Base-by-base conservation (phyloP, 2,329 filamentous ascomycete genomes). In the Aspergillus texensis region DNA sequence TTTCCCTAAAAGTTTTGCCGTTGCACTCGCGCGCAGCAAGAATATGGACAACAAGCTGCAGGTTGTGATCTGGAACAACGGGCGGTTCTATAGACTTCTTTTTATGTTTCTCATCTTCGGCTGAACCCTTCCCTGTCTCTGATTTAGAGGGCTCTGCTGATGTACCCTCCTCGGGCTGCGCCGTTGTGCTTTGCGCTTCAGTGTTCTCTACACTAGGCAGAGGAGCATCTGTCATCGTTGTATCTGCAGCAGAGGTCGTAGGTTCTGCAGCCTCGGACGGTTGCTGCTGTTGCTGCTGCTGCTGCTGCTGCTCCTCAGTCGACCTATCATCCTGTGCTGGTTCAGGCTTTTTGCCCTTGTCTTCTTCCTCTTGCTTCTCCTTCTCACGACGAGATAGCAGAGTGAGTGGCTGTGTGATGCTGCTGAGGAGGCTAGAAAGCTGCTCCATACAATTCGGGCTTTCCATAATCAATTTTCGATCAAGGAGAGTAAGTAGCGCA, bases 371-470 rank as follows among this genome's bases (percentile, higher is more conserved):
- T 74, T 81, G 84, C 78, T 77, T 91, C 86, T 94, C 92, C 74
- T 91, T 94, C 67, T 94, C 91, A 65, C 93, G 92, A 63, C 92
- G 91, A 69, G 96, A 88, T 28, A 96, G 82, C 36, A 90, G 88
- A 66, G 92, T 91, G 30, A 99, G 84, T 12, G 95, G 95, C 62
- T 91, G 85, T 0, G 95, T 99, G 61, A 98, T 93, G 68, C 91
- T 90, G 76, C 93, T 94, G 30, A 99, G 85, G 34, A 99, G 82
- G 67, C 90, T 89, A 2, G 95, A 95, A 30, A 99, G 85, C 66
- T 93, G 90, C 71, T 97, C 94, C 94, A 99, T 98, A 62, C 97
- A 94, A 8, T 89, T 86, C n/a, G 94, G 94, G 79, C 93, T 99
- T 79, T 99, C 95, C 81, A 97, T 96, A 67, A 99, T 94, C 65